A percentile compares a stretch with the other conserved stretches of the same genome.
These are phyloP conservation scores for Spinacia oleracea DNA, from an alignment of 179 eudicot genomes.

Conservation along the genomic window DNA sequence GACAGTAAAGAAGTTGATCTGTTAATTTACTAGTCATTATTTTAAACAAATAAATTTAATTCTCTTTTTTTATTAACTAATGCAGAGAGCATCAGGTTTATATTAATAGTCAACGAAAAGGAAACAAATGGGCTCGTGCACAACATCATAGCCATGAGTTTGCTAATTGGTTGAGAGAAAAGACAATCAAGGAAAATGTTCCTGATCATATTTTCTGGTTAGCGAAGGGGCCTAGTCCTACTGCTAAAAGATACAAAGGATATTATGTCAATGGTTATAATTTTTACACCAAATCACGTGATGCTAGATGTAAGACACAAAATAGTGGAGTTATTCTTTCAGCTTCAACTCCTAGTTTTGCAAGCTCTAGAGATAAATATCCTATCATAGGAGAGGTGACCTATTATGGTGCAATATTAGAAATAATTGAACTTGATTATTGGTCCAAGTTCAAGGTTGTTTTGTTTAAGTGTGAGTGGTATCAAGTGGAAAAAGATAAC, in stretches of 20 bases:
- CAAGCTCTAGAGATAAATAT: conserved; percentile 19
- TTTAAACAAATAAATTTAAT: background rate
- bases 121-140: conserved; percentile 1
- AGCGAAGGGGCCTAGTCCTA: conserved; percentile 16
- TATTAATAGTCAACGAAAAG: background rate
- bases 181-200: background rate
- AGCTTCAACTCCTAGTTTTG: conserved; percentile 17
- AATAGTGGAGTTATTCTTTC: conserved; percentile 22
- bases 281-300: conserved; percentile 9
- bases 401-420: conserved; percentile 20
- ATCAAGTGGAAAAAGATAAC: conserved; percentile 19
- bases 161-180: conserved; percentile 15
- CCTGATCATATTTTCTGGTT: conserved; percentile 14
- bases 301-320: conserved; percentile 9
- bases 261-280: conserved; percentile 8
- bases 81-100: conserved; percentile 1
- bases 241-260: background rate
- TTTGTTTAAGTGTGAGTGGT: conserved; percentile 20
- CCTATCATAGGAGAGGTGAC: conserved; percentile 3
- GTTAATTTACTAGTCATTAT: too few species aligned
- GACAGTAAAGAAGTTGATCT: background rate
- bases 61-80: background rate
- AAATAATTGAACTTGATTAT: conserved; percentile 26
- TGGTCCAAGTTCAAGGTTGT: conserved; percentile 15
- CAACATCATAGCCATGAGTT: conserved; percentile 21